Conservation (phyloP, 73 alveolate genomes). For the Paramecium bursaria region DNA sequence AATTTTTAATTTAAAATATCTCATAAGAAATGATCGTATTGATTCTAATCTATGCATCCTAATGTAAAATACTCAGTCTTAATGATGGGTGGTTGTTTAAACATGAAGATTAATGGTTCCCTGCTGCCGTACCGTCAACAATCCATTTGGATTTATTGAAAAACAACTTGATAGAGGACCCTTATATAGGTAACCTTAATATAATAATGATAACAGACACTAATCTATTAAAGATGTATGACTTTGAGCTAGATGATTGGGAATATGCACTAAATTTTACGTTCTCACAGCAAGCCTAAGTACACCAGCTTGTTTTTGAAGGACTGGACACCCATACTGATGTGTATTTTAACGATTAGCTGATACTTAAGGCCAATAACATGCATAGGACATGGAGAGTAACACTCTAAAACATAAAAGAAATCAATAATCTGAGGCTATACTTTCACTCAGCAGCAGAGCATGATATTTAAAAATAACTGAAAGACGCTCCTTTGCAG, state of each 20-base stretch:
- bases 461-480: conserved; percentile 68
- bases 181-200: conserved; percentile 62
- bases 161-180: conserved; percentile 70
- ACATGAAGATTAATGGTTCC: too few relatives aligned
- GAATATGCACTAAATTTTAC: conserved; percentile 60
- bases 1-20: too few relatives aligned
- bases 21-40: too few relatives aligned
- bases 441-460: conserved; percentile 71
- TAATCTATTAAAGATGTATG: conserved; percentile 70
- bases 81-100: too few relatives aligned
- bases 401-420: conserved; percentile 53
- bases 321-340: conserved; percentile 82
- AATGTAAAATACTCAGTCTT: too few relatives aligned
- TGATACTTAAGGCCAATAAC: conserved; percentile 71
- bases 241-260: conserved; percentile 74
- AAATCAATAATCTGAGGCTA: conserved; percentile 52
- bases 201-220: neutral
- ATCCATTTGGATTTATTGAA: conserved; percentile 74
- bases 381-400: conserved; percentile 76
- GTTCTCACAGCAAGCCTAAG: neutral
- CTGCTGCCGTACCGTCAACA: conserved; percentile 79
- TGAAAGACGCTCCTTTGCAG: conserved; percentile 59
- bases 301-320: conserved; percentile 69
- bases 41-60: too few relatives aligned
- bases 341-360: conserved; percentile 68